Conservation (phyloP, 1,284 basidiomycete genomes). For the Stygiomarasmius scandens region DNA sequence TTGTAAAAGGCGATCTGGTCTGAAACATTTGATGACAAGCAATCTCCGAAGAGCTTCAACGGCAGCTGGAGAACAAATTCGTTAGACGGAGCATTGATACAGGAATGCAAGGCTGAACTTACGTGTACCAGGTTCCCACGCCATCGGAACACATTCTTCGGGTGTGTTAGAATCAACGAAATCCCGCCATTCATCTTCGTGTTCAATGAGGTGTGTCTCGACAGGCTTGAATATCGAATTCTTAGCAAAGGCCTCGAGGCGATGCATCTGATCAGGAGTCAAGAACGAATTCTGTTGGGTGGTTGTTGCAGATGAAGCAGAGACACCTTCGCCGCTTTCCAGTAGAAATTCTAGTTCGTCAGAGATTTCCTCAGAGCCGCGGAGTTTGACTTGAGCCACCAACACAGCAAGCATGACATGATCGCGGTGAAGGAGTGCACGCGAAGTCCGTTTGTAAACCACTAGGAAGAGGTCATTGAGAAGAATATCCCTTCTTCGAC, state of each 20-base stretch:
- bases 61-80: constrained; percentile 57
- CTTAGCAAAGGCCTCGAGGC: constrained; percentile 70
- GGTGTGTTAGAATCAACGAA: constrained; percentile 77
- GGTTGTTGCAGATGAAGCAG: constrained; percentile 40
- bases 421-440: constrained; percentile 90
- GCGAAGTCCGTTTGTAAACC: constrained; percentile 88
- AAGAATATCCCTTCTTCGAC: constrained; percentile 80
- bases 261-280: constrained; percentile 68
- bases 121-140: constrained; percentile 80
- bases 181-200: constrained; percentile 73
- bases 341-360: constrained; percentile 91
- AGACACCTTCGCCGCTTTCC: constrained; percentile 80
- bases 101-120: constrained; percentile 33
- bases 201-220: constrained; percentile 63
- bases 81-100: constrained; percentile 20
- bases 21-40: constrained; percentile 85
- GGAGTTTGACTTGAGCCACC: constrained; percentile 88
- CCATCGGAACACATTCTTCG: constrained; percentile 72
- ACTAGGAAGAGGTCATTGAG: constrained; percentile 90
- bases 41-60: constrained; percentile 75
- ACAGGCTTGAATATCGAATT: constrained; percentile 80
- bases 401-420: constrained; percentile 91
- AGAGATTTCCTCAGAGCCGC: constrained; percentile 75
- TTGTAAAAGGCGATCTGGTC: constrained; percentile 87
- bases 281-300: constrained; percentile 48